These are phyloP conservation scores for Yamadazyma mexicana DNA, from an alignment of 1,139 yeast genomes.

Conservation along the genomic window DNA sequence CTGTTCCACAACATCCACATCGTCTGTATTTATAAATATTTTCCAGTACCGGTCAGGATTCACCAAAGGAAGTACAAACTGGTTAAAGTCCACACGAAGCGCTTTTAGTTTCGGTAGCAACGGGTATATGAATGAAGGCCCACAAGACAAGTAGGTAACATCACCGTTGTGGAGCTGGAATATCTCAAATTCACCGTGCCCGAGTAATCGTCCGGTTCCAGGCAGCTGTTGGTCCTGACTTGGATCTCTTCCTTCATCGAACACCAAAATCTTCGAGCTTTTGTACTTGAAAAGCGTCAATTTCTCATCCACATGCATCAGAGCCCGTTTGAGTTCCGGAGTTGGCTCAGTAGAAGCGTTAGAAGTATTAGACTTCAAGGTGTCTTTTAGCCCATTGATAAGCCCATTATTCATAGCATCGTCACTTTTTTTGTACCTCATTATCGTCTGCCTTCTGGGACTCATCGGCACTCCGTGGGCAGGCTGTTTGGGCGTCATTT, in stretches of 20 bases:
- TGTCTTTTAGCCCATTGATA: constrained; percentile 32
- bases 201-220: constrained; percentile 48
- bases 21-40: constrained; percentile 46
- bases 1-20: constrained; percentile 26
- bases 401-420: constrained; percentile 23
- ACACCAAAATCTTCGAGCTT: constrained; percentile 42
- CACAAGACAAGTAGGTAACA: constrained; percentile 63
- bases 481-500: too few species aligned
- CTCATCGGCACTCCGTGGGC: constrained; percentile 18
- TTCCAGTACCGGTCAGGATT: constrained; percentile 78
- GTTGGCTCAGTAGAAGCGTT: background rate
- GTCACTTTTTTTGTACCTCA: constrained; percentile 38
- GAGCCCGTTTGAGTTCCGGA: constrained; percentile 3
- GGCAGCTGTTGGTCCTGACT: constrained; percentile 9
- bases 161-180: constrained; percentile 64
- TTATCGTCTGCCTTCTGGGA: constrained; percentile 42
- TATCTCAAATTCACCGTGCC: constrained; percentile 64
- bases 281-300: constrained; percentile 38
- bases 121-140: constrained; percentile 59
- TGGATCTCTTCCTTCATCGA: constrained; percentile 36
- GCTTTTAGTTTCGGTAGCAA: constrained; percentile 61
- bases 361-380: constrained; percentile 12
- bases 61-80: constrained; percentile 63
- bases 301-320: constrained; percentile 33
- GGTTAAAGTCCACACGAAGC: constrained; percentile 50